Evolutionary conservation across 169 alveolate genomes (phyloP).

Genomic region (Cryptosporidium baileyi): DNA sequence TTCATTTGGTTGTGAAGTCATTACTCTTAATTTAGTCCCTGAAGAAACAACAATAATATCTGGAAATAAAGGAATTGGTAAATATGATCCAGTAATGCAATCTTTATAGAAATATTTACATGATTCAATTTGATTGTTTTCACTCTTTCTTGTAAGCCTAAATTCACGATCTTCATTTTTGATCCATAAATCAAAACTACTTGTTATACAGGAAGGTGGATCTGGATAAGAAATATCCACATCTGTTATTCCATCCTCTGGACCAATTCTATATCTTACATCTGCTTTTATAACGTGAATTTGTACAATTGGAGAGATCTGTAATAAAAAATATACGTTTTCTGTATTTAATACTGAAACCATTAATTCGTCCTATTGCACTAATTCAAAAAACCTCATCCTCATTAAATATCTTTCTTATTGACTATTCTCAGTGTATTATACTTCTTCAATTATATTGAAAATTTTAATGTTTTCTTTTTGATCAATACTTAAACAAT

Average conservation of each 20-base stretch:
- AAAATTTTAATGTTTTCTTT: too few relatives aligned
- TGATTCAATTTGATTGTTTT: conserved; percentile 11
- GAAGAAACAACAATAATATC: conserved; percentile 65
- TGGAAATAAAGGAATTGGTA: conserved; percentile 60
- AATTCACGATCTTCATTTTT: conserved; percentile 65
- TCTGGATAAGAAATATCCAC: conserved; percentile 69
- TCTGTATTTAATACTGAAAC: conserved; percentile 23
- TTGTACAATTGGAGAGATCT: conserved; percentile 64
- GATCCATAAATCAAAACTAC: conserved; percentile 64
- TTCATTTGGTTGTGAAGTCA: conserved; percentile 68
- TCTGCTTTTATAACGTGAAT: conserved; percentile 39
- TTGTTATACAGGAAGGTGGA: conserved; percentile 46
- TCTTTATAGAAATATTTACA: conserved; percentile 62
- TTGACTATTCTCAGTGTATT: too few relatives aligned
- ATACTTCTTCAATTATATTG: too few relatives aligned
- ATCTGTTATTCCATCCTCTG: conserved; percentile 68
- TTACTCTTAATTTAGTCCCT: conserved; percentile 51
- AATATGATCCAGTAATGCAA: conserved; percentile 53
- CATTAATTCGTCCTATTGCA: conserved; percentile 15
- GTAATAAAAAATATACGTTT: conserved; percentile 47
- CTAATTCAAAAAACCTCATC: not conserved
- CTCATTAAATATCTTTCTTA: not conserved
- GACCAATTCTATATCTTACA: conserved; percentile 69
- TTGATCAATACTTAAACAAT: too few relatives aligned
- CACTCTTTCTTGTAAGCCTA: conserved; percentile 62